A percentile compares a stretch with the other conserved stretches of the same genome.
Evolutionary conservation across 371 early-diverging fungal species (phyloP).

Genomic region (Lichtheimia ornata): DNA sequence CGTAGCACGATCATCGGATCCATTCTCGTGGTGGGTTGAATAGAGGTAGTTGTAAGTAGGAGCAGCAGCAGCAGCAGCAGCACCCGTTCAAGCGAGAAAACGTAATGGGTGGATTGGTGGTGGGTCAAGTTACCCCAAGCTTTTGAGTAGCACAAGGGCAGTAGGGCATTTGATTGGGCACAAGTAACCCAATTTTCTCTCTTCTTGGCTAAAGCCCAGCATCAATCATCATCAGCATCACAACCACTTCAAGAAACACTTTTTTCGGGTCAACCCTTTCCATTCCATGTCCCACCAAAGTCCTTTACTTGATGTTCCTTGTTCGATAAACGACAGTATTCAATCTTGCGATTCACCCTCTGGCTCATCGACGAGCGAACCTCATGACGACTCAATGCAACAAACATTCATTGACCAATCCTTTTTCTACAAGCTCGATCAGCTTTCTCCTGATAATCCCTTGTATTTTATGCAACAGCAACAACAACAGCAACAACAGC

Average conservation of each 20-base stretch:
- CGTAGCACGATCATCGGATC: slow-evolving; percentile 1
- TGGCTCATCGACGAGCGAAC: slow-evolving; percentile 23
- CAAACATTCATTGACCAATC: slow-evolving; percentile 38
- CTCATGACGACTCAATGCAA: slow-evolving; percentile 27
- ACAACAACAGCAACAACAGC: slow-evolving; percentile 24
- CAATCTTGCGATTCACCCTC: slow-evolving; percentile 26
- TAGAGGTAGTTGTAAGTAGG: too few relatives aligned
- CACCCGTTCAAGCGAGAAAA: too few relatives aligned
- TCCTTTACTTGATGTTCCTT: slow-evolving; percentile 21
- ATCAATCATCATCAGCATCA: too few relatives aligned
- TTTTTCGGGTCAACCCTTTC: too few relatives aligned
- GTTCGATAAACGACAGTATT: slow-evolving; percentile 11
- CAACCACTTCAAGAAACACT: too few relatives aligned
- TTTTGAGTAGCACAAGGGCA: not conserved
- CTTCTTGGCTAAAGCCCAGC: not conserved
- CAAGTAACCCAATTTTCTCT: slow-evolving; percentile 3
- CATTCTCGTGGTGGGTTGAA: not conserved
- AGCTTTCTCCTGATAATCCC: slow-evolving; percentile 33
- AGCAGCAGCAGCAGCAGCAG: not conserved
- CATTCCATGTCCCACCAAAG: slow-evolving; percentile 17
- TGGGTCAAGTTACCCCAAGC: slow-evolving; percentile 1
- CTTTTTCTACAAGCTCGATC: slow-evolving; percentile 42
- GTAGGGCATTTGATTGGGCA: not conserved
- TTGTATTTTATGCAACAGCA: slow-evolving; percentile 37
- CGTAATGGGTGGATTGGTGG: too few relatives aligned